Evolutionary conservation across 208 protist genomes (phyloP), one percentile per base, ranked within the genome.

Genomic region (Herpetomonas samuelpessoai): DNA sequence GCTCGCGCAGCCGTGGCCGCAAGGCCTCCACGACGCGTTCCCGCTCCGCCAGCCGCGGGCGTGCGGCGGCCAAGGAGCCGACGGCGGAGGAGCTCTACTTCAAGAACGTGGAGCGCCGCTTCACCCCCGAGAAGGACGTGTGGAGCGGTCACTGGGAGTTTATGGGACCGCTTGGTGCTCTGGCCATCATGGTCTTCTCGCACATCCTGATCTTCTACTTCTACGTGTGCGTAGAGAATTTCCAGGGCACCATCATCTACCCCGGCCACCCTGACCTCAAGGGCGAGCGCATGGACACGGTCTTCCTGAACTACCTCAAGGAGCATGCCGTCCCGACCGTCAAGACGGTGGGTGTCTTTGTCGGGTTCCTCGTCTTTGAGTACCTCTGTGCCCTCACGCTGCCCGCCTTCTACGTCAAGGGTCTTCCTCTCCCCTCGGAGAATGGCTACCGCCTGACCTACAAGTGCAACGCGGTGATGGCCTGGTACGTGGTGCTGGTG

Each of bases 191-290:
- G 79, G 50, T 88, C 30, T 66, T 65, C 47, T 93, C 84, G n/a
- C 93, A 96, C 57, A 51, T 89, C 12, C 58, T 95, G 39, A 84
- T 96, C 52, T 96, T 81, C 80, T 97, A 96, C 83, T 83, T 96
- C 60, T 96, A 76, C 59, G 78, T 88, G 2, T 90, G 83, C 54
- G 60, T 96, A 19, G 65, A 86, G 51, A 60, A 76, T 44, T 91
- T 92, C 67, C 55, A 95, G 54, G 93, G 88, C 45, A 83, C 70
- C 0, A 64, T 95, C 47, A 81, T 94, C 51, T 94, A 94, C 69
- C 88, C 88, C 10, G 83, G 83, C 16, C 88, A 94, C 67, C 30
- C 48, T 55, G 69, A 83, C 68, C 62, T 92, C 22, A 57, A 86
- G n/a, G 83, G 81, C 10, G 48, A 79, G 56, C 53, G 51, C 38